A percentile compares a stretch with the other conserved stretches of the same genome.
Conservation (phyloP, 2,329 filamentous ascomycete species). For the Aureobasidium sp. region DNA sequence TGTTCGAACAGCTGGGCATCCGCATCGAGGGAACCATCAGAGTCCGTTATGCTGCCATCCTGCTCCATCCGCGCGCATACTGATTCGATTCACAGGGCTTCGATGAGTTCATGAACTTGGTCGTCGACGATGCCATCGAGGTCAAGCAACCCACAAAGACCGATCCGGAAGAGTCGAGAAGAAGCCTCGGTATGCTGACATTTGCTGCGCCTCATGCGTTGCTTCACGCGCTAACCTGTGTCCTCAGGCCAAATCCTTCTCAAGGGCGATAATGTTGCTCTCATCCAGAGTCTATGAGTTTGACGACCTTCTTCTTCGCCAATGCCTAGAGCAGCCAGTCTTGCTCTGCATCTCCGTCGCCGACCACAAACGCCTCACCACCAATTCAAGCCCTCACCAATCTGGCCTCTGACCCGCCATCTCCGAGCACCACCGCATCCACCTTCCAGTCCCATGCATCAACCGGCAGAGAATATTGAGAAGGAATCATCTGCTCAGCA, state of each 20-base stretch:
- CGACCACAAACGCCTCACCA: neutral
- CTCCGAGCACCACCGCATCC: conserved; percentile 47
- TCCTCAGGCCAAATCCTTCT: conserved; percentile 67
- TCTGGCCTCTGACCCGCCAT: conserved; percentile 17
- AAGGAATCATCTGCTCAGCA: conserved; percentile 69
- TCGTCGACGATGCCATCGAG: conserved; percentile 90
- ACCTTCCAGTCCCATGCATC: conserved; percentile 69
- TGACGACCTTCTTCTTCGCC: neutral
- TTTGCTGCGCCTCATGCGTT: neutral
- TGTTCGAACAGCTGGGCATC: conserved; percentile 91
- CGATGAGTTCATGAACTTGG: conserved; percentile 99
- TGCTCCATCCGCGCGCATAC: conserved; percentile 14
- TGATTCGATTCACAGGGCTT: conserved; percentile 60
- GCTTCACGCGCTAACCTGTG: conserved; percentile 7
- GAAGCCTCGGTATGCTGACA: conserved; percentile 58
- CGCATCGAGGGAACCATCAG: conserved; percentile 95
- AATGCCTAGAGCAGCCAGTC: neutral
- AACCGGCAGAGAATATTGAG: conserved; percentile 60
- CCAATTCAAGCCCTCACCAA: conserved; percentile 6
- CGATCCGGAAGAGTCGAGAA: conserved; percentile 64
- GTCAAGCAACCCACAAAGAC: conserved; percentile 78
- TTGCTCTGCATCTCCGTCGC: neutral
- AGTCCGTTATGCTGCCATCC: conserved; percentile 41
- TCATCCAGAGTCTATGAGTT: conserved; percentile 48
- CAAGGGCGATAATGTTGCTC: conserved; percentile 79